Conservation (phyloP, 2,329 filamentous ascomycete species). For the Cladophialophora bantiana region DNA sequence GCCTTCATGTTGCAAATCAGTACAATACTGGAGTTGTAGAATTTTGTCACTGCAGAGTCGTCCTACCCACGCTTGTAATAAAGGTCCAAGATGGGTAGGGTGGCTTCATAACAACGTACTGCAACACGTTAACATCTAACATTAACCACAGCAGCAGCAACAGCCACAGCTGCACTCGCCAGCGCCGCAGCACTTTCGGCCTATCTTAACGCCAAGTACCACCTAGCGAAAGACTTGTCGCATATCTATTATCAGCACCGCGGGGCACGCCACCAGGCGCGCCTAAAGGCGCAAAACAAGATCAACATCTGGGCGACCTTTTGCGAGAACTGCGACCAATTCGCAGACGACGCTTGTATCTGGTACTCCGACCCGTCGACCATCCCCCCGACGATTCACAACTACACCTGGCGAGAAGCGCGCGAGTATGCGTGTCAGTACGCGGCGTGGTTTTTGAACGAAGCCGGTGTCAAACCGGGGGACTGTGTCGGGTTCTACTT, state of each 20-base stretch:
- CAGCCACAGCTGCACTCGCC: neutral
- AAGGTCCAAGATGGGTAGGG: neutral
- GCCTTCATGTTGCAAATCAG: neutral
- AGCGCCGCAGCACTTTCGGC: neutral
- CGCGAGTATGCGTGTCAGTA: conserved; percentile 46
- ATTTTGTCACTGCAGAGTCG: neutral
- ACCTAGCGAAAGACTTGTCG: neutral
- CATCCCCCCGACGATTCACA: neutral
- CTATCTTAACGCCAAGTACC: conserved; percentile 7
- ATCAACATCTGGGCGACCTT: conserved; percentile 2
- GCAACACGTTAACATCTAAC: neutral
- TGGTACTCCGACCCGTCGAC: neutral
- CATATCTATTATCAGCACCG: conserved; percentile 1
- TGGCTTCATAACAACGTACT: neutral
- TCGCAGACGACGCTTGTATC: neutral
- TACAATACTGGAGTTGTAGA: neutral
- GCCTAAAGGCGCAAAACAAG: neutral
- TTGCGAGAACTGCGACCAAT: neutral
- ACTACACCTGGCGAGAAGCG: neutral
- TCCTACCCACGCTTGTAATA: neutral
- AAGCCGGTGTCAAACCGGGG: conserved; percentile 63
- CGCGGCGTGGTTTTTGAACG: conserved; percentile 64
- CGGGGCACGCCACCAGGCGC: neutral
- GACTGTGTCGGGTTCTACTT: conserved; percentile 71
- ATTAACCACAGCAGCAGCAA: neutral